These are phyloP conservation scores for Komagataella pastoris DNA, from an alignment of 805 yeast genomes.

Conservation along the genomic window DNA sequence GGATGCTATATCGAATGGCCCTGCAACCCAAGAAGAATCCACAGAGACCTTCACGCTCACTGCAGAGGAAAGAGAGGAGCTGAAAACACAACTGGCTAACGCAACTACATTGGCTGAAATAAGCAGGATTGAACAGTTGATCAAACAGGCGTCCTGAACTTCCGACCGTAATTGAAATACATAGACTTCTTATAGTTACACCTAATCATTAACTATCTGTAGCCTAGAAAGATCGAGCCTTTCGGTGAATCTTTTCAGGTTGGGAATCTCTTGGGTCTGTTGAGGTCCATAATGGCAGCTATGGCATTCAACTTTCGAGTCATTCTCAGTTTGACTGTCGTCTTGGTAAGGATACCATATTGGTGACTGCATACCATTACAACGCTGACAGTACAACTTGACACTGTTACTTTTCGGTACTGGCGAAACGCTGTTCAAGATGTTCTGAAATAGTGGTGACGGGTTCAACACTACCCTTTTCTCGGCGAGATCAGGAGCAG, in stretches of 20 bases:
- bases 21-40: conserved; percentile 6
- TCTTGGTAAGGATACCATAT: not conserved
- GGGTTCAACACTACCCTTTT: not conserved
- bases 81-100: conserved; percentile 38
- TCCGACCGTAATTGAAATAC: not conserved
- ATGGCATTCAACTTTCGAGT: not conserved
- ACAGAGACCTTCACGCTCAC: conserved; percentile 20
- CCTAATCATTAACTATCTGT: not conserved
- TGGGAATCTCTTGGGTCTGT: not conserved
- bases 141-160: not conserved
- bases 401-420: no score
- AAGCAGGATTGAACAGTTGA: conserved; percentile 41
- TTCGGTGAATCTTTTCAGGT: not conserved
- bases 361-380: not conserved
- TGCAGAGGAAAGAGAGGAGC: conserved; percentile 33
- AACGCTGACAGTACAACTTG: not conserved
- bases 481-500: not conserved
- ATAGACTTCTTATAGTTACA: not conserved
- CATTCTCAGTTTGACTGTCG: not conserved
- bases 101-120: conserved; percentile 71
- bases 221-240: not conserved
- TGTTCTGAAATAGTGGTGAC: not conserved
- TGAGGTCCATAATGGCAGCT: not conserved
- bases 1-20: conserved; percentile 1
- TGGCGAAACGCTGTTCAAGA: not conserved